These are phyloP conservation scores for Rasamsonia emersonii DNA, from an alignment of 2,329 filamentous ascomycete species.

Conservation along the genomic window DNA sequence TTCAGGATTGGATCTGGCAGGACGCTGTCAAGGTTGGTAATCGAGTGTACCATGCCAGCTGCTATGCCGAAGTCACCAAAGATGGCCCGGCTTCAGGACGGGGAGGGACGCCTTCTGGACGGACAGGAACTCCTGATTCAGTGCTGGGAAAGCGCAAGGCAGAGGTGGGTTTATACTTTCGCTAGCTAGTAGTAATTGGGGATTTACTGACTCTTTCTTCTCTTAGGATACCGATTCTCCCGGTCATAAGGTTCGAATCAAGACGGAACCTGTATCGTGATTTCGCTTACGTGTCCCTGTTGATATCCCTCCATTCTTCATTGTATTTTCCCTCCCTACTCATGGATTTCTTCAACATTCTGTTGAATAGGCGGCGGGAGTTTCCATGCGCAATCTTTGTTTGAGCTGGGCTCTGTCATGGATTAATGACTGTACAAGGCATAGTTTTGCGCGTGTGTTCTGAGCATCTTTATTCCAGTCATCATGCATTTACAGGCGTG, in stretches of 20 bases:
- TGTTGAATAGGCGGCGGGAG: too few relatives aligned
- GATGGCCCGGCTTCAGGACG: conserved; percentile 41
- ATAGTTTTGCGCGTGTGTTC: too few relatives aligned
- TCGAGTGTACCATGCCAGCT: conserved; percentile 82
- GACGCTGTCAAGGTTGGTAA: conserved; percentile 72
- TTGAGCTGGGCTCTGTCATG: too few relatives aligned
- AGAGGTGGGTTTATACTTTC: conserved; percentile 40
- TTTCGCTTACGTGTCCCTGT: conserved; percentile 5
- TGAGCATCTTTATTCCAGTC: too few relatives aligned
- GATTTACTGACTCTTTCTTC: conserved; percentile 8
- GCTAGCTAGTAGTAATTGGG: not conserved
- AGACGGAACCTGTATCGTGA: conserved; percentile 28
- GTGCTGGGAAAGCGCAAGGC: conserved; percentile 68
- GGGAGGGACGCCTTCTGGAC: conserved; percentile 29
- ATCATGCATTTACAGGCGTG: too few relatives aligned
- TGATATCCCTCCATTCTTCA: conserved; percentile 3
- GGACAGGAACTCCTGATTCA: conserved; percentile 51
- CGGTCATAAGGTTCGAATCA: conserved; percentile 30
- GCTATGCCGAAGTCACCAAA: conserved; percentile 71
- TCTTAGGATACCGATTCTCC: conserved; percentile 28
- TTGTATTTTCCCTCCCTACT: conserved; percentile 4
- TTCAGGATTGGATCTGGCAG: conserved; percentile 95
- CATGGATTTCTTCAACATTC: too few relatives aligned
- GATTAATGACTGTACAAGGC: too few relatives aligned
- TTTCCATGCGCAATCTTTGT: too few relatives aligned